Evolutionary conservation across 2,329 filamentous ascomycete species (phyloP), one percentile per base, ranked within the genome.

Genomic region (Polytolypa hystricis): DNA sequence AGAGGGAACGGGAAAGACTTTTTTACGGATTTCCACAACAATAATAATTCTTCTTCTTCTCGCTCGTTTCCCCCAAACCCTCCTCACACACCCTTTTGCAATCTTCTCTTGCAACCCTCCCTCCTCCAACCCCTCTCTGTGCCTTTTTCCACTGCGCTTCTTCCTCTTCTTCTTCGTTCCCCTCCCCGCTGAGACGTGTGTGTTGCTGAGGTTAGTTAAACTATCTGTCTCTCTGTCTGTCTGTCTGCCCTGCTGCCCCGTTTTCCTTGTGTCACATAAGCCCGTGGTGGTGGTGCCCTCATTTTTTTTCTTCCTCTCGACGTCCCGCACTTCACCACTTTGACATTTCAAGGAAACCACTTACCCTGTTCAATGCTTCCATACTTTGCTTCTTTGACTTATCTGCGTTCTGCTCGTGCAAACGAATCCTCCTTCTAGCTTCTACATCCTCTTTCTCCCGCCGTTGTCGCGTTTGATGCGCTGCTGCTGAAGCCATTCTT

Each of bases 11-110:
- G 29, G 35, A 37, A 40, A 41, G 39, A 43, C 43, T 42, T 46
- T 46, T 35, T 31, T 19, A 18, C 28, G 35, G 21, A 45, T 42
- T n/a, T 43, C 40, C 42, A 47, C 40, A 39, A 41, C 37, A 42
- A 16, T 34, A 17, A 20, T 30, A 28, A 15, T 28, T 32, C 29
- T 30, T 14, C 25, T 11, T 20, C 14, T 6, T 27, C n/a, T 28
- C 17, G n/a, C 12, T 23, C 26, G 19, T 37, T 25, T 20, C 12
- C 30, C 11, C 18, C 20, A 5, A 16, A 15, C 18, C 8, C 21
- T 29, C 23, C 20, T 18, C n/a, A 11, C 21, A 18, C 15, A 32
- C 20, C 23, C 27, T 30, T 10, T 18, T 16, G 5, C 19, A 21
- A 15, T 12, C 40, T 43, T 39, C 33, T 37, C 16, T 28, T 27